Conservation (phyloP, 2,329 filamentous ascomycete species). For the Polychaeton citri region DNA sequence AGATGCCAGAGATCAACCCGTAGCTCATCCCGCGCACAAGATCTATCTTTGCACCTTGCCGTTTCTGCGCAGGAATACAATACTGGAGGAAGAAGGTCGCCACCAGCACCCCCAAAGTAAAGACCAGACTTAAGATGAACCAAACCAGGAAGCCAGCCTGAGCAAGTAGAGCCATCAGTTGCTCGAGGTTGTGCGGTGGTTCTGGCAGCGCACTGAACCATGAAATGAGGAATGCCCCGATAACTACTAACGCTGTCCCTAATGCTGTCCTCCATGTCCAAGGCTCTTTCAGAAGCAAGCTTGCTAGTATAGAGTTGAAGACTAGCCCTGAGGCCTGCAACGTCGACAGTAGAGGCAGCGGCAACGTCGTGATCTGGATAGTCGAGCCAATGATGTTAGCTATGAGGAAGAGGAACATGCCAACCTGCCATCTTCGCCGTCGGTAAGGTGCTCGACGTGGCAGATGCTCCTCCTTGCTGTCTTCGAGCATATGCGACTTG, state of each 20-base stretch:
- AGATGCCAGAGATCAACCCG: conserved; percentile 73
- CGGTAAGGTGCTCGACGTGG: conserved; percentile 75
- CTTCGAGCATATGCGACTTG: conserved; percentile 95
- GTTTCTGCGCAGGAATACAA: conserved; percentile 15
- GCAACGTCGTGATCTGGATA: conserved; percentile 93
- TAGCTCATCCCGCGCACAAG: conserved; percentile 74
- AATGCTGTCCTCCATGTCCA: conserved; percentile 89
- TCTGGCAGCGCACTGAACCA: conserved; percentile 89
- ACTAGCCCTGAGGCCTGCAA: conserved; percentile 91
- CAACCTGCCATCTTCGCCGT: conserved; percentile 82
- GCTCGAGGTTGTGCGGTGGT: conserved; percentile 73
- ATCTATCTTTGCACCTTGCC: conserved; percentile 29
- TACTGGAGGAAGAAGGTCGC: conserved; percentile 39
- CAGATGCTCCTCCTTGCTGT: conserved; percentile 73
- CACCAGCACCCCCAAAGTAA: conserved; percentile 51
- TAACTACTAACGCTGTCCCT: conserved; percentile 77
- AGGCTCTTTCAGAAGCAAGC: conserved; percentile 78
- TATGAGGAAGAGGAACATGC: conserved; percentile 93
- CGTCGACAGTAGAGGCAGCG: conserved; percentile 85
- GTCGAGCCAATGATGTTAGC: conserved; percentile 90
- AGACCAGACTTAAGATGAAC: conserved; percentile 72
- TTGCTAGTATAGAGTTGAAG: conserved; percentile 97
- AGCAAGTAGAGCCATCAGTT: conserved; percentile 63
- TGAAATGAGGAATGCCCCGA: conserved; percentile 81
- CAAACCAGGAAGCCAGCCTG: conserved; percentile 69